Conservation (phyloP, 768 basidiomycete genomes). For the Lyophyllum shimeji region DNA sequence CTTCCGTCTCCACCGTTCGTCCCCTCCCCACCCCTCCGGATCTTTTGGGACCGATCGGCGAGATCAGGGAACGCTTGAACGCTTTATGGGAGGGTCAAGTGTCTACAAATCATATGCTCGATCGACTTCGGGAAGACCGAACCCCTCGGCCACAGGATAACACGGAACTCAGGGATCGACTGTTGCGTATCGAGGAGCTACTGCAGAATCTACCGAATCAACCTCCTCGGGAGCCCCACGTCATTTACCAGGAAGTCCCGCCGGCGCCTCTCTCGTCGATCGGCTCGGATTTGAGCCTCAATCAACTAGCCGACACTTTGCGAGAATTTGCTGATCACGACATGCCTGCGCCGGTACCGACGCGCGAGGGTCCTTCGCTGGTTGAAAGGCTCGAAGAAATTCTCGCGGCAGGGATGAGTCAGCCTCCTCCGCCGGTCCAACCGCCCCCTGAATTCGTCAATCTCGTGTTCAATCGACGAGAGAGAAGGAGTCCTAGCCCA, state of each 20-base stretch:
- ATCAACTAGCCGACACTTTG: conserved; percentile 21
- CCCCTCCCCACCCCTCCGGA: conserved; percentile 32
- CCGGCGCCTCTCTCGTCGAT: conserved; percentile 25
- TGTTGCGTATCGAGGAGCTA: conserved; percentile 47
- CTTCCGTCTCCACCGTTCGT: conserved; percentile 28
- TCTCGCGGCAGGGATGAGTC: conserved; percentile 44
- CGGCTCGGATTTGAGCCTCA: conserved; percentile 20
- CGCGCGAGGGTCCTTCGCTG: conserved; percentile 50
- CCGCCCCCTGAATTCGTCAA: conserved; percentile 49
- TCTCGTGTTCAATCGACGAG: conserved; percentile 47
- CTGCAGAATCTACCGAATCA: conserved; percentile 39
- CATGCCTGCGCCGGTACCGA: conserved; percentile 46
- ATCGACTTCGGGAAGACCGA: conserved; percentile 56
- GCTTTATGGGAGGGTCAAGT: conserved; percentile 65
- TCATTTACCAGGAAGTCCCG: conserved; percentile 17
- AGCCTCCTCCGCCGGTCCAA: conserved; percentile 39
- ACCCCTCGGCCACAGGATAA: conserved; percentile 35
- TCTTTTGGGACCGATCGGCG: conserved; percentile 53
- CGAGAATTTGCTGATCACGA: conserved; percentile 21
- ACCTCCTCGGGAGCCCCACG: conserved; percentile 25
- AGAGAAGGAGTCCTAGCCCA: conserved; percentile 35
- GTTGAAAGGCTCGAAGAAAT: conserved; percentile 63
- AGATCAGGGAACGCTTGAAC: conserved; percentile 57
- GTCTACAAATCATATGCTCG: conserved; percentile 57
- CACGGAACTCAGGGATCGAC: conserved; percentile 39